Base-by-base conservation (phyloP, 192 early-diverging fungal species). In the Lobosporangium transversale region DNA sequence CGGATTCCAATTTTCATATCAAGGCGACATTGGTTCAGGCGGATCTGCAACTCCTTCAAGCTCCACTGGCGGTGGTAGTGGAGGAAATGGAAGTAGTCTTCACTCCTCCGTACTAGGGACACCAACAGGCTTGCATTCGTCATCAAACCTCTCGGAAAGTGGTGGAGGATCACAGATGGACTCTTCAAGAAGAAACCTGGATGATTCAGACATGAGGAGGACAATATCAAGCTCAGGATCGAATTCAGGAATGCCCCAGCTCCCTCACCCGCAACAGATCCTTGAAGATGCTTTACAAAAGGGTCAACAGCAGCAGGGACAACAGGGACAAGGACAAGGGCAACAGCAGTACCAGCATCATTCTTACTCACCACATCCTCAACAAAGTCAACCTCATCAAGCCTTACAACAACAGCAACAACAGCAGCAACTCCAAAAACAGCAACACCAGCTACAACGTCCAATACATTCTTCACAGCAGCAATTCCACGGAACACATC, bases 221-320 rank as follows among this genome's bases (percentile, higher is more conserved):
- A 59, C 18, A 59, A 27, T n/a, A n/a, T n/a, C n/a, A n/a, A n/a
- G n/a, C n/a, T n/a, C 57, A 32, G n/a, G 26, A 10, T 7, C 37
- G 14, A 53, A 15, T 21, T 42, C 37, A 11, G 37, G 20, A 35
- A 35, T 31, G 23, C 12, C 40, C 26, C 73, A 66, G 36, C 60
- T 67, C 31, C 65, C 64, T 40, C 64, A 76, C 27, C 64, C 73
- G n/a, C 73, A 76, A 15, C 73, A 76, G 23, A 67, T 66, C 17
- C 15, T 76, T 5, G 73, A 76, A n/a, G 73, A 67, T n/a, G 58
- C 64, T 8, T 33, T 67, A 15, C 62, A 75, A 48, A 74, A 65
- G 51, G 69, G 69, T 17, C 42, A 58, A 29, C 36, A 49, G 20
- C 43, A 47, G 40, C 51, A 21, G 43, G n/a, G n/a, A n/a, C n/a